Conservation (phyloP, 2,329 filamentous ascomycete species). For the Corniculantispora saksenae region DNA sequence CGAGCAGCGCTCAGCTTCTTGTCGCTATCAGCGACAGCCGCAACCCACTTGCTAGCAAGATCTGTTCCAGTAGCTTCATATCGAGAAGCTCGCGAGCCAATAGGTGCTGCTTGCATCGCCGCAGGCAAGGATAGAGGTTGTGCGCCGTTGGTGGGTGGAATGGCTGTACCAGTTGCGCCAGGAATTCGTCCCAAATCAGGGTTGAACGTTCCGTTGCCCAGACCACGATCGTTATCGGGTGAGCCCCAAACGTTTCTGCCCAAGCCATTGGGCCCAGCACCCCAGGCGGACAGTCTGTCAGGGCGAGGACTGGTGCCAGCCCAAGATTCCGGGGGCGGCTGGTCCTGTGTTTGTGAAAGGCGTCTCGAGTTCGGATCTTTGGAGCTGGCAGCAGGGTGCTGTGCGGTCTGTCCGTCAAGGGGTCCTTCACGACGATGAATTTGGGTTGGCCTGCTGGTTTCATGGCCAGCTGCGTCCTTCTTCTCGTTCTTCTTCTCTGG, state of each 20-base stretch:
- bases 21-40: constrained; percentile 48
- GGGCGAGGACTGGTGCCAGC: constrained; percentile 39
- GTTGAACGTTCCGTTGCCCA: constrained; percentile 78
- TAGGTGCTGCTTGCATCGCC: constrained; percentile 27
- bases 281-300: constrained; percentile 56
- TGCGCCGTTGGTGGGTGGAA: constrained; percentile 41
- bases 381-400: constrained; percentile 23
- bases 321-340: constrained; percentile 40
- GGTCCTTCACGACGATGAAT: constrained; percentile 36
- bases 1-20: constrained; percentile 43
- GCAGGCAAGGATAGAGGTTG: constrained; percentile 47
- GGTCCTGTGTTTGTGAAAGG: constrained; percentile 35
- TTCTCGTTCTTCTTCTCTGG: constrained; percentile 61
- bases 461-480: constrained; percentile 49
- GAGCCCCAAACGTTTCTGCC: constrained; percentile 73
- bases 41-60: constrained; percentile 44
- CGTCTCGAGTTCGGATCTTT: constrained; percentile 28
- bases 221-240: constrained; percentile 67
- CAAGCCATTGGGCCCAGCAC: constrained; percentile 42
- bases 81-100: constrained; percentile 34
- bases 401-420: constrained; percentile 23
- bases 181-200: constrained; percentile 57
- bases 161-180: constrained; percentile 36
- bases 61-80: constrained; percentile 33
- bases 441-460: constrained; percentile 37